Evolutionary conservation across 495 filamentous ascomycete genomes (phyloP).

Genomic region (Rusavskia elegans): DNA sequence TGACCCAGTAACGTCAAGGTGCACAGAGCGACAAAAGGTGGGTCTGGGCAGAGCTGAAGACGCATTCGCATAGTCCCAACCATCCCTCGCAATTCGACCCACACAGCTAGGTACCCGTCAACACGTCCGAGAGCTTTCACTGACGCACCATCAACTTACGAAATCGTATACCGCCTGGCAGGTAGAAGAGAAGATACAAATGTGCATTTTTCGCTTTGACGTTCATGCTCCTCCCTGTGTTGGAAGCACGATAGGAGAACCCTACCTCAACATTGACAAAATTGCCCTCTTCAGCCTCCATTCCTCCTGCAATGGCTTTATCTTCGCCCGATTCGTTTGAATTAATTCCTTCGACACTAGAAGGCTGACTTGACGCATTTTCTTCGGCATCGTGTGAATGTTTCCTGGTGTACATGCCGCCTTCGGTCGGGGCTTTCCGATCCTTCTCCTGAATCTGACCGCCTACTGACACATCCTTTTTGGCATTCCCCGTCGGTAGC

Average conservation of each 20-base stretch:
- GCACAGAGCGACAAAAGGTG: slow-evolving; percentile 53
- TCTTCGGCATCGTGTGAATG: background rate
- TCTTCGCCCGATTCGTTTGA: slow-evolving; percentile 23
- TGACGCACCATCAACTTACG: slow-evolving; percentile 16
- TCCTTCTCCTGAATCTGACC: slow-evolving; percentile 33
- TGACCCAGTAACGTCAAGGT: slow-evolving; percentile 65
- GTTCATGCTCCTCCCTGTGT: slow-evolving; percentile 36
- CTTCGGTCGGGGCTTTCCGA: slow-evolving; percentile 30
- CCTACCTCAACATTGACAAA: slow-evolving; percentile 57
- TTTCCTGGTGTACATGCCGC: slow-evolving; percentile 12
- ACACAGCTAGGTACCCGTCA: slow-evolving; percentile 31
- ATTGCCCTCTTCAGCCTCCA: slow-evolving; percentile 60
- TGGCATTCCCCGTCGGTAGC: slow-evolving; percentile 49
- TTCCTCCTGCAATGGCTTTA: slow-evolving; percentile 38
- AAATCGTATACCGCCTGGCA: slow-evolving; percentile 38
- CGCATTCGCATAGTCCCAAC: slow-evolving; percentile 48
- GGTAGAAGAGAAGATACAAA: slow-evolving; percentile 52
- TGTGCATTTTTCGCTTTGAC: slow-evolving; percentile 53
- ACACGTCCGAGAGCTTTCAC: background rate
- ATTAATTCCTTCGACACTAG: slow-evolving; percentile 9
- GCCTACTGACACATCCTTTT: slow-evolving; percentile 35
- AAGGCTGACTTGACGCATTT: slow-evolving; percentile 5
- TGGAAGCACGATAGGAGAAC: slow-evolving; percentile 49
- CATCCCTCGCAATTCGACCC: slow-evolving; percentile 54
- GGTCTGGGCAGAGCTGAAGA: slow-evolving; percentile 54